These are phyloP conservation scores for Furcasterigmium sp. DNA, from an alignment of 2,329 filamentous ascomycete species.

Conservation along the genomic window DNA sequence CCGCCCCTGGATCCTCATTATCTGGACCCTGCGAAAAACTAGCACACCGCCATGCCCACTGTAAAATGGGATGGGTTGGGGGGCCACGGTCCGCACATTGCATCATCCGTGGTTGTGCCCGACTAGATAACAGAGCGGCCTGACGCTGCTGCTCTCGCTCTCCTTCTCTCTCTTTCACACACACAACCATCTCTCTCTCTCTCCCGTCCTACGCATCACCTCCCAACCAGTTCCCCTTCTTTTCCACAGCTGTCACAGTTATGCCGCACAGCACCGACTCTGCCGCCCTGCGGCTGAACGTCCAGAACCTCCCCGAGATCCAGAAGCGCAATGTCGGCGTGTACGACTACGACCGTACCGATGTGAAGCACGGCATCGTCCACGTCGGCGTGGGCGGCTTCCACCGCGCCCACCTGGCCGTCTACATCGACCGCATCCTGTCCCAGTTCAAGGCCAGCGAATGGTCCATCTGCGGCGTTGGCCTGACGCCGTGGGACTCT, in stretches of 20 bases:
- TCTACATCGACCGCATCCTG: constrained; percentile 44
- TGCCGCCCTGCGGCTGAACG: constrained; percentile 8
- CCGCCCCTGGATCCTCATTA: too few species aligned
- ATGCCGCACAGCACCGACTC: constrained; percentile 12
- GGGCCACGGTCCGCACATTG: neutral
- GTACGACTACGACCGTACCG: constrained; percentile 37
- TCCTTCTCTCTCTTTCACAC: neutral
- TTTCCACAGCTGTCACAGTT: neutral
- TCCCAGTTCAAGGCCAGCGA: constrained; percentile 36
- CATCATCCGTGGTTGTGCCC: neutral
- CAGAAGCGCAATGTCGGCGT: constrained; percentile 14
- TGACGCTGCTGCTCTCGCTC: neutral
- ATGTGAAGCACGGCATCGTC: constrained; percentile 48
- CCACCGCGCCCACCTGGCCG: constrained; percentile 47
- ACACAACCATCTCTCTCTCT: neutral
- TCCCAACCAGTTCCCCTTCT: neutral
- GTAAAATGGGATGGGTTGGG: neutral
- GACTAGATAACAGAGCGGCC: neutral
- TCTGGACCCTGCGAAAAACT: neutral
- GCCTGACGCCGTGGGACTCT: constrained; percentile 43
- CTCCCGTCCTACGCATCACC: neutral
- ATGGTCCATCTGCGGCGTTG: constrained; percentile 47
- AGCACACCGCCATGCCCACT: neutral
- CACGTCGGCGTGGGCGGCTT: constrained; percentile 50
- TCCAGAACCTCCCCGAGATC: constrained; percentile 7